Evolutionary conservation across 73 alveolate genomes (phyloP).

Genomic region (Loxodes magnus): DNA sequence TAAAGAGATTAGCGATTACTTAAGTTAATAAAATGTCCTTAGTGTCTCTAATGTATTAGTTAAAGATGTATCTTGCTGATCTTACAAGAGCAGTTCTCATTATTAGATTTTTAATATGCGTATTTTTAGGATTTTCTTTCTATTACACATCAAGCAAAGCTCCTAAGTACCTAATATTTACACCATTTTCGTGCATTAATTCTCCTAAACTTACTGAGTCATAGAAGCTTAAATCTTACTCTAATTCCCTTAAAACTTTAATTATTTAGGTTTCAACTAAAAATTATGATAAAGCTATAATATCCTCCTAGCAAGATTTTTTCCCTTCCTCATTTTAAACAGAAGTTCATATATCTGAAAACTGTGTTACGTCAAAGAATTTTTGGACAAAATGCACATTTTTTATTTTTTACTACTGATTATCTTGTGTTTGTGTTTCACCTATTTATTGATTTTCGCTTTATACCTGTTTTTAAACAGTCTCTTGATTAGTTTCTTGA

Average conservation of each 20-base stretch:
- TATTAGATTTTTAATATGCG: conserved; percentile 41
- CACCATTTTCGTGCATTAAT: conserved; percentile 70
- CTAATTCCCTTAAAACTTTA: too few relatives aligned
- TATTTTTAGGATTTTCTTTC: conserved; percentile 44
- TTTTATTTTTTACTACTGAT: conserved; percentile 1
- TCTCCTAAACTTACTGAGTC: conserved; percentile 31
- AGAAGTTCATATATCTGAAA: conserved; percentile 35
- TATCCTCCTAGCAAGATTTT: conserved; percentile 25
- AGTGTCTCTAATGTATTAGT: conserved; percentile 50
- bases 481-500: too few relatives aligned
- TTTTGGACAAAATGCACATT: conserved; percentile 11
- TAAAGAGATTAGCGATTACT: conserved; percentile 49
- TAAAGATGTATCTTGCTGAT: conserved; percentile 56
- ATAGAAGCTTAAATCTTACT: conserved; percentile 48
- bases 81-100: conserved; percentile 58
- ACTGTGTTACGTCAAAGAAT: conserved; percentile 6
- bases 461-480: too few relatives aligned
- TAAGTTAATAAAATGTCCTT: conserved; percentile 40
- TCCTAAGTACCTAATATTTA: conserved; percentile 75
- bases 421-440: conserved; percentile 27
- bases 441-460: too few relatives aligned
- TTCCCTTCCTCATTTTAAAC: conserved; percentile 21
- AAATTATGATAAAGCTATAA: too few relatives aligned
- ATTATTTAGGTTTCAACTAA: too few relatives aligned
- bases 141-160: conserved; percentile 22